Conservation (phyloP, 2,329 filamentous ascomycete genomes). For the Aspergillus sp. region DNA sequence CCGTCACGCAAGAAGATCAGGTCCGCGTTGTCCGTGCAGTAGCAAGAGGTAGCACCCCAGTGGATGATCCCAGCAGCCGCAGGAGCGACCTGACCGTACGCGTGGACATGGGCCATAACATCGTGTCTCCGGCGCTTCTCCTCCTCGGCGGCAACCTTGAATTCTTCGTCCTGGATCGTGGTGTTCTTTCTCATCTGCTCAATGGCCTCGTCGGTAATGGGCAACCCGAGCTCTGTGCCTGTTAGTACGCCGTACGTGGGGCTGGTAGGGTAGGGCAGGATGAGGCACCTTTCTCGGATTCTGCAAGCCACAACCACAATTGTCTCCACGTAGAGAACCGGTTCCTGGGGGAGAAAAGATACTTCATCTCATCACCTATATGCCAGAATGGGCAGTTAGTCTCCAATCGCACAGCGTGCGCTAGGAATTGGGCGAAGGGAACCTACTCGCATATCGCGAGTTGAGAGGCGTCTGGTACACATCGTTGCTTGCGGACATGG, state of each 20-base stretch:
- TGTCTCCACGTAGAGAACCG: slow-evolving; percentile 78
- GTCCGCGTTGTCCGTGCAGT: slow-evolving; percentile 71
- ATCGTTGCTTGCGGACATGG: slow-evolving; percentile 48
- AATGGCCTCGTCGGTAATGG: slow-evolving; percentile 72
- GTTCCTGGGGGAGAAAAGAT: slow-evolving; percentile 75
- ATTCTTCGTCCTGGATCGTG: slow-evolving; percentile 74
- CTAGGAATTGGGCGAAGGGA: neutral
- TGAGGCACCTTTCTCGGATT: slow-evolving; percentile 63
- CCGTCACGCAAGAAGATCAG: slow-evolving; percentile 74
- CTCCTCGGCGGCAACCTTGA: slow-evolving; percentile 71
- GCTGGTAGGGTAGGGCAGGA: slow-evolving; percentile 1
- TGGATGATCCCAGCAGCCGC: slow-evolving; percentile 83
- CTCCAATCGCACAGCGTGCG: neutral
- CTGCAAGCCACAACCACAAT: slow-evolving; percentile 82
- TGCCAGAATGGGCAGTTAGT: slow-evolving; percentile 20
- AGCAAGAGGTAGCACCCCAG: slow-evolving; percentile 62
- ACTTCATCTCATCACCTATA: slow-evolving; percentile 65
- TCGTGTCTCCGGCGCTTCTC: slow-evolving; percentile 71
- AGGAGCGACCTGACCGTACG: slow-evolving; percentile 71
- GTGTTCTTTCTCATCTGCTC: slow-evolving; percentile 74
- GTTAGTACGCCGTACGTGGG: slow-evolving; percentile 20
- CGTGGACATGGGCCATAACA: slow-evolving; percentile 68
- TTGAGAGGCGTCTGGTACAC: slow-evolving; percentile 68
- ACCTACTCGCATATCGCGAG: slow-evolving; percentile 67
- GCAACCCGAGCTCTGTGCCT: slow-evolving; percentile 67